phyloP scores from a whole-genome alignment of 148 eudicot species.

The Mesembryanthemum crystallinum region DNA sequence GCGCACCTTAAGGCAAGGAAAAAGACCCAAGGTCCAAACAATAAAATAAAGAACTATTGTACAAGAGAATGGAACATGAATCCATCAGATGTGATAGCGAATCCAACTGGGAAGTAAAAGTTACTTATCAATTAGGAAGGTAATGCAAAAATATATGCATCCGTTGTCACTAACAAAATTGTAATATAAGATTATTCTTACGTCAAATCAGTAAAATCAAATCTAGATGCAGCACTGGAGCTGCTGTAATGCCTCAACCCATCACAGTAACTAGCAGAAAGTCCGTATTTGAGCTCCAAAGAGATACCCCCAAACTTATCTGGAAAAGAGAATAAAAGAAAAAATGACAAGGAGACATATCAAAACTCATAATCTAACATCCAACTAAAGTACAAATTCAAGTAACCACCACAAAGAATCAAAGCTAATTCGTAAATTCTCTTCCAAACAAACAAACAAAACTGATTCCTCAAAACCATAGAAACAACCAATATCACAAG shows the following conservation, averaged over 20 bases:
- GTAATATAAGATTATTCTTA: constrained; percentile 35
- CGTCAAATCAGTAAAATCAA: constrained; percentile 95
- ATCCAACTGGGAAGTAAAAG: neutral
- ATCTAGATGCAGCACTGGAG: constrained; percentile 34
- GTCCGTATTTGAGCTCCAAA: constrained; percentile 27
- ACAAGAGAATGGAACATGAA: neutral
- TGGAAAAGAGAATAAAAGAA: constrained; percentile 22
- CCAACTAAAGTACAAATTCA: too few relatives aligned
- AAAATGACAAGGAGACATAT: constrained; percentile 11
- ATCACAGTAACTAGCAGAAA: constrained; percentile 23
- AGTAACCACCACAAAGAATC: too few relatives aligned
- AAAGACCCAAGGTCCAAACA: neutral
- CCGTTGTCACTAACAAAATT: neutral
- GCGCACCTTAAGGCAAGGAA: neutral
- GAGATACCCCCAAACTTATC: constrained; percentile 23
- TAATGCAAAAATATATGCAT: neutral
- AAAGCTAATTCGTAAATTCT: too few relatives aligned
- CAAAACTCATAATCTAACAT: neutral
- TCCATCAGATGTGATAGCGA: neutral
- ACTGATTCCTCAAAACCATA: neutral
- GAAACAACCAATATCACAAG: neutral
- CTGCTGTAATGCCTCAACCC: constrained; percentile 42
- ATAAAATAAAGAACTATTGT: neutral
- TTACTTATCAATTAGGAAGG: neutral
- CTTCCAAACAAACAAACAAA: too few relatives aligned